Evolutionary conservation across 2,329 filamentous ascomycete species (phyloP), one percentile per base, ranked within the genome.

Genomic region (Fusarium longipes): DNA sequence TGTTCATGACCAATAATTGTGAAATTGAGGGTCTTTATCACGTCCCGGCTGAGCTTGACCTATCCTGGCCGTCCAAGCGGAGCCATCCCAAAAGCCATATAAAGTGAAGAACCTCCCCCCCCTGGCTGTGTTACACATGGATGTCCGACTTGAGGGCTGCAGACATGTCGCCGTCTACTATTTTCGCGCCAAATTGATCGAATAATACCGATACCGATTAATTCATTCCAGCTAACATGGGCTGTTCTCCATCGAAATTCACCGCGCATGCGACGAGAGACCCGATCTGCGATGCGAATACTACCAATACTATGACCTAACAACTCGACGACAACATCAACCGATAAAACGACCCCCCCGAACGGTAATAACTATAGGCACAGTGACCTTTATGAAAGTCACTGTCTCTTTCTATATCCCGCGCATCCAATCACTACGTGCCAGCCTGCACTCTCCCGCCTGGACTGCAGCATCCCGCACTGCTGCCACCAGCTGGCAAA

Each of bases 51-150:
- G 33, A 55, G 58, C 50, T 61, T 68, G 42, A 38, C 60, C 61
- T 64, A 47, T 59, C 36, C 39, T 44, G 33, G 57, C 24, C n/a
- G 33, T 33, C 30, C 20, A 35, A 49, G 67, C 62, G 62, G 67
- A 68, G 61, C 48, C 58, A 27, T 20, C 6, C 48, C 12, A 42
- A 48, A 40, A 39, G 33, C 52, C 57, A 67, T 65, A 71, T 72
- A 72, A 71, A 69, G 51, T 25, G 9, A 58, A 44, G 32, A 35
- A n/a, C 39, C 39, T 64, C 61, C 39, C 67, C 61, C 27, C 54
- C 65, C 43, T 24, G 25, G 25, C 11, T 48, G 51, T 48, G 56
- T 63, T 43, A 66, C 61, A 54, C 56, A 30, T 27, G 29, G n/a
- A 14, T 42, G 25, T 24, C 30, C 22, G 18, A 27, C 38, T 51